phyloP scores from a whole-genome alignment of 2,329 filamentous ascomycete genomes.

The Pyrenophora seminiperda region DNA sequence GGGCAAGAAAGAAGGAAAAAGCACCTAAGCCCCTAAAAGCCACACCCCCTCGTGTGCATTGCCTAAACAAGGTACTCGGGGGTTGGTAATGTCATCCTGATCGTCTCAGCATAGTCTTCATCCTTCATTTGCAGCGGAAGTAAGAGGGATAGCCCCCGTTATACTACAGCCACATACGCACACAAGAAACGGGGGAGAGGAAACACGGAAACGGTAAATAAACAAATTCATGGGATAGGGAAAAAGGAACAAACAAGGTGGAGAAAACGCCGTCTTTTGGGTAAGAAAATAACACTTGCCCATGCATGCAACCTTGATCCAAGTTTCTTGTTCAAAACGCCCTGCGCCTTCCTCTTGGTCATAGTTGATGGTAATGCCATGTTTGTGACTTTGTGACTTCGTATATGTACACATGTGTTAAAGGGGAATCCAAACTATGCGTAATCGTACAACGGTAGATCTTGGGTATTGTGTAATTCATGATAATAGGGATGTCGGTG shows the following conservation, averaged over 20 bases:
- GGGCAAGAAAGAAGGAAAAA: neutral
- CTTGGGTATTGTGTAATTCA: slow-evolving; percentile 19
- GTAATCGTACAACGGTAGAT: slow-evolving; percentile 27
- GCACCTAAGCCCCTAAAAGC: neutral
- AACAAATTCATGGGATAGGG: neutral
- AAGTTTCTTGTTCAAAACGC: slow-evolving; percentile 15
- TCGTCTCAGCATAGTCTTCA: neutral
- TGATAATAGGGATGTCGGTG: slow-evolving; percentile 20
- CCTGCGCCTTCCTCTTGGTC: slow-evolving; percentile 11
- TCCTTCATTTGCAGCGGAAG: too few relatives aligned
- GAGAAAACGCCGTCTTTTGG: slow-evolving; percentile 16
- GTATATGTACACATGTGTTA: slow-evolving; percentile 24
- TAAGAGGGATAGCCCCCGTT: too few relatives aligned
- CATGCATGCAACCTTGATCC: slow-evolving; percentile 17
- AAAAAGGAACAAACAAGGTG: neutral
- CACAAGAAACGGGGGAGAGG: neutral
- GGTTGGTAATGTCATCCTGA: neutral
- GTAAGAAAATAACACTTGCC: slow-evolving; percentile 7
- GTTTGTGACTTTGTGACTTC: slow-evolving; percentile 9
- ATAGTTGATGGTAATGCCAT: slow-evolving; percentile 5
- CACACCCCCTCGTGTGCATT: too few relatives aligned
- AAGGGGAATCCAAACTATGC: slow-evolving; percentile 20
- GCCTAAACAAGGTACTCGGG: too few relatives aligned
- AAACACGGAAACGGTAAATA: too few relatives aligned
- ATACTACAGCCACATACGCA: neutral